Conservation (phyloP, 163 green algal species). For the Prototheca wickerhamii region DNA sequence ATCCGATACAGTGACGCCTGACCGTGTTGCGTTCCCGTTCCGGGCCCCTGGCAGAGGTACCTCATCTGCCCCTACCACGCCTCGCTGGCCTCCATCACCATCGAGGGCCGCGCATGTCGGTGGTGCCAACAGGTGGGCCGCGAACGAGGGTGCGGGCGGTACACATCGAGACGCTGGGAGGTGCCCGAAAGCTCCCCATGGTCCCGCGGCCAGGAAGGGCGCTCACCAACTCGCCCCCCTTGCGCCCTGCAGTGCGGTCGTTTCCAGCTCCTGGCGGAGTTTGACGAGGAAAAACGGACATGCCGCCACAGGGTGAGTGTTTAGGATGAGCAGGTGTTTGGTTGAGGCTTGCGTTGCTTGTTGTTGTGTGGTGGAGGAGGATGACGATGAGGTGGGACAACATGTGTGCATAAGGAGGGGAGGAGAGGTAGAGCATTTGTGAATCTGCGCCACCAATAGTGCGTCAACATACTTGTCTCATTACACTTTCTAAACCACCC, state of each 20-base stretch:
- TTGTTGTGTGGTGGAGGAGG: no score
- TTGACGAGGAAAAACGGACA: constrained; percentile 7
- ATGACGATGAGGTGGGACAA: no score
- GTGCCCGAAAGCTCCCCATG: not conserved
- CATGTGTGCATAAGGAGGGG: no score
- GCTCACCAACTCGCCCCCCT: not conserved
- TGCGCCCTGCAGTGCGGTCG: not conserved
- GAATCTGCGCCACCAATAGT: no score
- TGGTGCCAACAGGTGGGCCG: not conserved
- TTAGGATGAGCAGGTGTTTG: not conserved
- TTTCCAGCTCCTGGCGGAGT: constrained; percentile 5
- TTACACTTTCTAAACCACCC: not conserved
- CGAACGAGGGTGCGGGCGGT: not conserved
- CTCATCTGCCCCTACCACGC: constrained; percentile 1
- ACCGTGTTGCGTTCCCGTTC: no score
- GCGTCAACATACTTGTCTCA: no score
- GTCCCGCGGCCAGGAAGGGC: not conserved
- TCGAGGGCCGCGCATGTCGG: not conserved
- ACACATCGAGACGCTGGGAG: not conserved
- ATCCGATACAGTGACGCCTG: no score
- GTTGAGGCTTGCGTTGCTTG: no score
- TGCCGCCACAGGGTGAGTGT: constrained; percentile 2
- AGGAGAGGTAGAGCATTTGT: no score
- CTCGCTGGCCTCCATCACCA: not conserved
- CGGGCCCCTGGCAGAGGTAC: constrained; percentile 4